Percentiles rank a stretch among this genome's conserved stretches.
Conservation (phyloP, 1,284 basidiomycete genomes). For the Ustilago shanxiensis region DNA sequence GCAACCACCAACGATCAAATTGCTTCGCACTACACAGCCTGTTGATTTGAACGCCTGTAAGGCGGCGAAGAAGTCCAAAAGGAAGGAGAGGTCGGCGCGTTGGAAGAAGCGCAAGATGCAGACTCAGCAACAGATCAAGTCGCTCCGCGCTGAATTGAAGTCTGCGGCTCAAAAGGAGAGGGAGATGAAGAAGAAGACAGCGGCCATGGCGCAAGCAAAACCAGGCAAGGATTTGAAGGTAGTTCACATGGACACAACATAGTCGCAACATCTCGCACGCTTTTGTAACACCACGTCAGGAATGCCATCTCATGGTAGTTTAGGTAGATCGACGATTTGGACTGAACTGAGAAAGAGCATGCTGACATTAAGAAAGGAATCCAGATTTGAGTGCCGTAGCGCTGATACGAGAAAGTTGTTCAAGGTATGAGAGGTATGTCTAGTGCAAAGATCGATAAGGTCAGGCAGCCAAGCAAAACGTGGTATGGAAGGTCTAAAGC, state of each 20-base stretch:
- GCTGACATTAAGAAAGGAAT: constrained; percentile 12
- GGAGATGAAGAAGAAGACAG: not conserved
- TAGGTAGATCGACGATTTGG: no score
- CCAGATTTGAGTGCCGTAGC: not conserved
- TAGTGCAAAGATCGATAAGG: not conserved
- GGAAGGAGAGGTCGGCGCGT: constrained; percentile 21
- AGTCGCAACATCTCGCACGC: no score
- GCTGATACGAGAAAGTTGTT: not conserved
- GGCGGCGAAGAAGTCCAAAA: constrained; percentile 23
- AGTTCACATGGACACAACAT: constrained; percentile 8
- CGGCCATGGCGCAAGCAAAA: not conserved
- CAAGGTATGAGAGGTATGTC: not conserved
- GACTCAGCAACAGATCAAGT: constrained; percentile 17
- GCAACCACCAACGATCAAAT: constrained; percentile 35
- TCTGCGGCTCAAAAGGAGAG: not conserved
- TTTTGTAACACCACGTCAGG: not conserved
- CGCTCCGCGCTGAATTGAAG: constrained; percentile 14
- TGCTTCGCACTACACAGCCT: constrained; percentile 43
- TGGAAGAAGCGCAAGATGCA: constrained; percentile 40
- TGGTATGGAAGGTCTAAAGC: not conserved
- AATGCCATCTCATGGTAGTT: not conserved
- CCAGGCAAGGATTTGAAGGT: not conserved
- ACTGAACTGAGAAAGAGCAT: constrained; percentile 12
- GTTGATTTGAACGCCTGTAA: constrained; percentile 42
- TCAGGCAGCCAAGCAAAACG: not conserved